A percentile compares a stretch with the other conserved stretches of the same genome.
phyloP scores from a whole-genome alignment of 1,284 basidiomycete genomes.

The Rugiboletus extremiorientalis region DNA sequence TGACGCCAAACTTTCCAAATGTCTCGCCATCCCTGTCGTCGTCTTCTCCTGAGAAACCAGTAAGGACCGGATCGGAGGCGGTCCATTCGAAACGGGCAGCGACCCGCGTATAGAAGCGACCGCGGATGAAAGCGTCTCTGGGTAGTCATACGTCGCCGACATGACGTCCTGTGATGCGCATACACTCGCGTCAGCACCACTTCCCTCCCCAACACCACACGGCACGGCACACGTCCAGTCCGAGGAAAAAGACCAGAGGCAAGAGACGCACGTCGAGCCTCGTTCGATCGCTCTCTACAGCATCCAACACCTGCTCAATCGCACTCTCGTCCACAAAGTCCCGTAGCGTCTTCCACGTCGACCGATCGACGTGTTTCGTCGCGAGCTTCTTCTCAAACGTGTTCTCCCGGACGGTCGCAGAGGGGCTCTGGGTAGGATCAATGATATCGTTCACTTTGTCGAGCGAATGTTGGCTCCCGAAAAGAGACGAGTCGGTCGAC shows the following conservation, averaged over 20 bases:
- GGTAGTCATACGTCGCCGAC: constrained; percentile 61
- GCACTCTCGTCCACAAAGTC: constrained; percentile 81
- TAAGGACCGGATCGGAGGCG: constrained; percentile 47
- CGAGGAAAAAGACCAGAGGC: neutral
- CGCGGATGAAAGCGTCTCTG: constrained; percentile 56
- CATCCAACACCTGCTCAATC: constrained; percentile 71
- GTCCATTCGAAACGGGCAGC: constrained; percentile 42
- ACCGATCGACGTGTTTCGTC: constrained; percentile 45
- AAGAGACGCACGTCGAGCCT: constrained; percentile 58
- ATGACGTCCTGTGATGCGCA: constrained; percentile 56
- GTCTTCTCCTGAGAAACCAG: constrained; percentile 56
- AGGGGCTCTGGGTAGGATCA: constrained; percentile 40
- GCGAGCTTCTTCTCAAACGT: constrained; percentile 26
- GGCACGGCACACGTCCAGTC: neutral
- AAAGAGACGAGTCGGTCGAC: constrained; percentile 65
- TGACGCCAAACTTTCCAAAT: constrained; percentile 63
- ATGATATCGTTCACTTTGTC: constrained; percentile 37
- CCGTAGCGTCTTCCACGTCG: constrained; percentile 73
- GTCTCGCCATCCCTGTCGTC: constrained; percentile 66
- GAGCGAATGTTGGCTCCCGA: constrained; percentile 68
- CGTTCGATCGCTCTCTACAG: constrained; percentile 64
- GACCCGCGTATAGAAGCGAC: constrained; percentile 53
- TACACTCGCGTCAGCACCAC: constrained; percentile 1
- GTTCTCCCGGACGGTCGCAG: constrained; percentile 46
- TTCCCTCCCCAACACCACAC: neutral